Evolutionary conservation across 371 early-diverging fungal species (phyloP), one percentile per base, ranked within the genome.

Genomic region (Neoconidiobolus thromboides): DNA sequence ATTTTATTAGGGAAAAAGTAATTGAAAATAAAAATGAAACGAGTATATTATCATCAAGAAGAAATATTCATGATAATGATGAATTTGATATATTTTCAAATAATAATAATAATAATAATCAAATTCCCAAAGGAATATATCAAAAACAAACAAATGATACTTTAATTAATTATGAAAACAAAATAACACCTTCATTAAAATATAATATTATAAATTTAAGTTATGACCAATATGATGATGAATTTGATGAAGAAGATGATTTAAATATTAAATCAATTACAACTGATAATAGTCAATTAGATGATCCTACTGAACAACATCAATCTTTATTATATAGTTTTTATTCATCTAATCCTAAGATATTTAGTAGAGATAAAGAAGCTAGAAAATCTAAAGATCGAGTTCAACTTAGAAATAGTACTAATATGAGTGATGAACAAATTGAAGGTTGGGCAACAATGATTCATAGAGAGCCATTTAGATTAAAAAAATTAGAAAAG

Each of bases 191-290:
- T 46, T 46, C 9, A 12, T 6, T 9, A 9, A 9, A 12, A 9
- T 46, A 9, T 9, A 46, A n/a, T 46, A n/a, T n/a, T n/a, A 46
- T 46, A n/a, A 46, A 46, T 46, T 46, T 46, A 46, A 46, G 46
- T 49, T 14, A 10, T 49, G 44, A 57, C 44, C 57, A 57, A 26
- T 57, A 57, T 36, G 57, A 57, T 7, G 57, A 57, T 26, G 57
- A 57, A 43, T 57, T 43, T 36, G 57, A 57, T 26, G 57, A 57
- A 5, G 44, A 41, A 2, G 41, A 57, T 44, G 57, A 57, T 40
- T 38, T 26, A 36, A 38, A 51, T n/a, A 10, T 51, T n/a, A 41
- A 57, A 46, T 15, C 43, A 14, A 14, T 49, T 5, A 7, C 12
- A 3, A 44, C 57, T 10, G 57, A 41, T 43, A 44, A 12, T 12